Evolutionary conservation across 345 rosid genomes (phyloP).

Genomic region (Pseudoturritis turrita): DNA sequence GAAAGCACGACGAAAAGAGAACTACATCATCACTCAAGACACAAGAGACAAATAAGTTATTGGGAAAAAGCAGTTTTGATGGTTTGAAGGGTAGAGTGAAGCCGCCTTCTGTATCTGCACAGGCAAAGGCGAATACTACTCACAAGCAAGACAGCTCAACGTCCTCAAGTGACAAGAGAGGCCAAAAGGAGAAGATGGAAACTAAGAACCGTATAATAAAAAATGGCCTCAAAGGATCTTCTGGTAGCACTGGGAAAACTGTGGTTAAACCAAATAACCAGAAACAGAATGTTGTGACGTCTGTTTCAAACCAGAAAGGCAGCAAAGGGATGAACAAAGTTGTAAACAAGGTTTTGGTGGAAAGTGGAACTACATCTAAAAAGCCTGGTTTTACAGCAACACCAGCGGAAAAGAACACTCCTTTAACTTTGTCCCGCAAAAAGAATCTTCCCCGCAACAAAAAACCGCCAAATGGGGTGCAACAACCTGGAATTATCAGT

Average conservation of each 20-base stretch:
- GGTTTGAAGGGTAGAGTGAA: conserved; percentile 43
- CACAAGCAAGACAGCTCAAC: conserved; percentile 41
- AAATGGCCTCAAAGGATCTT: conserved; percentile 34
- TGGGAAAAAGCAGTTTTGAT: conserved; percentile 31
- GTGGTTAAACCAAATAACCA: conserved; percentile 60
- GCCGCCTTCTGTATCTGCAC: conserved; percentile 35
- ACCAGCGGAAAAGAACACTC: conserved; percentile 30
- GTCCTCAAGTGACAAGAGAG: conserved; percentile 19
- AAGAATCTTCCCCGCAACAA: conserved; percentile 40
- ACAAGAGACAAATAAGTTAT: conserved; percentile 19
- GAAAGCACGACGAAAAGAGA: conserved; percentile 17
- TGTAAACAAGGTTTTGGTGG: conserved; percentile 34
- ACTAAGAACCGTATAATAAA: conserved; percentile 27
- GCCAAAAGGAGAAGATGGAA: conserved; percentile 39
- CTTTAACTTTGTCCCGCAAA: conserved; percentile 31
- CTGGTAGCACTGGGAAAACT: conserved; percentile 31
- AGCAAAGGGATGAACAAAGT: conserved; percentile 35
- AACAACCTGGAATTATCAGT: conserved; percentile 27
- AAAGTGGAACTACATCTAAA: conserved; percentile 34
- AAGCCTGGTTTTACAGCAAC: conserved; percentile 26
- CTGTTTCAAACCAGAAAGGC: conserved; percentile 39
- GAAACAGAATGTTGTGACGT: conserved; percentile 50
- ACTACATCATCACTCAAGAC: not conserved
- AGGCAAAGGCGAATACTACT: conserved; percentile 38
- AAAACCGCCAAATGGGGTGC: conserved; percentile 31